Conservation (phyloP, 192 early-diverging fungal genomes). For the Coemansia sp. region DNA sequence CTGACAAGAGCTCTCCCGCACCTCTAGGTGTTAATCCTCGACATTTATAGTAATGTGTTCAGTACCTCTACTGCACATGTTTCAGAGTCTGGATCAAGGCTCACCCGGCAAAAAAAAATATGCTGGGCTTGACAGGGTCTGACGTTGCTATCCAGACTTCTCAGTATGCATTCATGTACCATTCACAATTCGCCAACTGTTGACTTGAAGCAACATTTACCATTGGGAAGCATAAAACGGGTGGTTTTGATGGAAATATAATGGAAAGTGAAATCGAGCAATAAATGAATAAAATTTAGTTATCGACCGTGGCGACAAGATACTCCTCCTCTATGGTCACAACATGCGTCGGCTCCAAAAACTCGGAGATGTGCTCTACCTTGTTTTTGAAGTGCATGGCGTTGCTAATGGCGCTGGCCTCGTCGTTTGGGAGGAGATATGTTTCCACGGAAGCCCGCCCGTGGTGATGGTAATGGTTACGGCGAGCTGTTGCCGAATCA, state of each 20-base stretch:
- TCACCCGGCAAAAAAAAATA: not conserved
- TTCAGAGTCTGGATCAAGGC: not conserved
- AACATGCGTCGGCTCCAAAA: constrained; percentile 1
- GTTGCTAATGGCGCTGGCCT: constrained; percentile 7
- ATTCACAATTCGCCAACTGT: not conserved
- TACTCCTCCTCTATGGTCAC: not conserved
- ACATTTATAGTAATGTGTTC: not conserved
- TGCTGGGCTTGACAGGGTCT: not conserved
- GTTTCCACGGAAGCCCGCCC: not conserved
- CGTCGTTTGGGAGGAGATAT: not conserved
- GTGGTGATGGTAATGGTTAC: not conserved
- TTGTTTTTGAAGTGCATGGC: constrained; percentile 18
- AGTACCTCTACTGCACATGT: constrained; percentile 1
- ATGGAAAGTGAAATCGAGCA: not conserved
- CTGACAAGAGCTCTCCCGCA: not conserved
- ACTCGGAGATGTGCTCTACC: constrained; percentile 10
- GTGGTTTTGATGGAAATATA: not conserved
- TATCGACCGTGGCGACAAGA: not conserved
- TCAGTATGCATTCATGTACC: not conserved
- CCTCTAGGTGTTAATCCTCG: not conserved
- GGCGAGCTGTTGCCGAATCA: not conserved
- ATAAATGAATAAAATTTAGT: not conserved
- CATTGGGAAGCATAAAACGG: not conserved
- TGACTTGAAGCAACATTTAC: no score
- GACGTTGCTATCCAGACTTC: not conserved